Percentiles rank a stretch among this genome's conserved stretches.
Evolutionary conservation across 805 yeast species (phyloP).

Genomic region (Wickerhamomyces mucosus): DNA sequence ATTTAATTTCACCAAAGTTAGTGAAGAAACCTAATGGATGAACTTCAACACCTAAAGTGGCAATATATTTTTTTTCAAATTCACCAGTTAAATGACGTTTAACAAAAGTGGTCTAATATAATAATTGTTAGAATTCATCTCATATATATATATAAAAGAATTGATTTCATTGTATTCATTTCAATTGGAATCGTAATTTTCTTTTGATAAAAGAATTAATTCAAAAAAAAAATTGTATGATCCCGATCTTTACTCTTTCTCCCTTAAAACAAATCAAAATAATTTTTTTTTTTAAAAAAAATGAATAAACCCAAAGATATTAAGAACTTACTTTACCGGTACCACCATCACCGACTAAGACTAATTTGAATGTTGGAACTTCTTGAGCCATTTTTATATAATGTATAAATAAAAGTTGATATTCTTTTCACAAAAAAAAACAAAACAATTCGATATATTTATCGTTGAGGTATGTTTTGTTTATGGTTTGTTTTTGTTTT

Average conservation of each 20-base stretch:
- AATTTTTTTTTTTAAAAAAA: too few species aligned
- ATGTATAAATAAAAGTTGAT: too few species aligned
- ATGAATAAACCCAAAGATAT: too few species aligned
- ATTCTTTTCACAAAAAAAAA: too few species aligned
- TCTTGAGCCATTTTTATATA: constrained; percentile 46
- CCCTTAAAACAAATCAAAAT: too few species aligned
- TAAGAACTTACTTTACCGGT: constrained; percentile 85
- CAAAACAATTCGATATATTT: too few species aligned
- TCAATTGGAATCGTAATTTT: too few species aligned
- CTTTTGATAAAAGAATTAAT: too few species aligned
- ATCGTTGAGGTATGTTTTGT: not conserved
- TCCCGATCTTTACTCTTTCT: too few species aligned
- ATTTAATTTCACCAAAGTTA: constrained; percentile 96
- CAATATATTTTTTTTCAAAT: constrained; percentile 97
- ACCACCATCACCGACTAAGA: constrained; percentile 99
- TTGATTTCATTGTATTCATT: too few species aligned
- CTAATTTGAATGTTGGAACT: constrained; percentile 97
- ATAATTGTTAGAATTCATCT: constrained; percentile 8
- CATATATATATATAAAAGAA: not conserved
- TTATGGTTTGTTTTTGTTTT: too few species aligned
- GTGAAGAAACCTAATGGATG: constrained; percentile 98
- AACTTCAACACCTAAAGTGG: constrained; percentile 99
- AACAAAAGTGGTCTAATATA: constrained; percentile 81
- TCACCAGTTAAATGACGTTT: constrained; percentile 99
- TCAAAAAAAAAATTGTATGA: too few species aligned